Evolutionary conservation across 2,329 filamentous ascomycete species (phyloP).

Genomic region (Aaosphaeria arxii): DNA sequence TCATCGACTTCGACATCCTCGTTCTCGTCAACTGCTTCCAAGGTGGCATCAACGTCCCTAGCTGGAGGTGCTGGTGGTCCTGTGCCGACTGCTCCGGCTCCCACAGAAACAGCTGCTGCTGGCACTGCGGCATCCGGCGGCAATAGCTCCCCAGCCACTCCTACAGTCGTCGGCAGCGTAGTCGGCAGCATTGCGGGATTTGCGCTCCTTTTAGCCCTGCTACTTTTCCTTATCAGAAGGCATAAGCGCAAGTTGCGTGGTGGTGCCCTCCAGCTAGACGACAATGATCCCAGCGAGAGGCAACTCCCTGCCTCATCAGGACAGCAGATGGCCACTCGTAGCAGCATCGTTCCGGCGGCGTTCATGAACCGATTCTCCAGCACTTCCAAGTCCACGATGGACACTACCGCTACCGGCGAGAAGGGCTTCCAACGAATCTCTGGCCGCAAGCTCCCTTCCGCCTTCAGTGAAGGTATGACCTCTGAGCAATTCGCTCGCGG

Average conservation of each 20-base stretch:
- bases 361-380: slow-evolving; percentile 39
- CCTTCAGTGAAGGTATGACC: slow-evolving; percentile 48
- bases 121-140: slow-evolving; percentile 2
- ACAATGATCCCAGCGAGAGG: slow-evolving; percentile 19
- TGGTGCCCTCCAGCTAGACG: slow-evolving; percentile 28
- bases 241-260: slow-evolving; percentile 41
- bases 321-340: slow-evolving; percentile 42
- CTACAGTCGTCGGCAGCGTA: slow-evolving; percentile 60
- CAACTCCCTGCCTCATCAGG: slow-evolving; percentile 12
- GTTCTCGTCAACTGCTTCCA: slow-evolving; percentile 7
- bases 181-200: slow-evolving; percentile 60
- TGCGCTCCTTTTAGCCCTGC: slow-evolving; percentile 48
- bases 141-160: slow-evolving; percentile 36
- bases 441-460: slow-evolving; percentile 48
- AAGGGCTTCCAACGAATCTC: slow-evolving; percentile 47
- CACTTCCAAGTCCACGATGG: slow-evolving; percentile 34
- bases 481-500: slow-evolving; percentile 32
- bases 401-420: slow-evolving; percentile 37
- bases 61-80: slow-evolving; percentile 11
- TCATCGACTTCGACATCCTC: slow-evolving; percentile 10
- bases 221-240: slow-evolving; percentile 53
- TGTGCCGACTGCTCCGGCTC: slow-evolving; percentile 12
- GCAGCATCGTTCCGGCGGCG: slow-evolving; percentile 38
- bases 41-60: slow-evolving; percentile 7
- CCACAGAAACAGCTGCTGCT: slow-evolving; percentile 7